A percentile compares a stretch with the other conserved stretches of the same genome.
Evolutionary conservation across 208 protist genomes (phyloP).

Genomic region (Crithidia thermophila): DNA sequence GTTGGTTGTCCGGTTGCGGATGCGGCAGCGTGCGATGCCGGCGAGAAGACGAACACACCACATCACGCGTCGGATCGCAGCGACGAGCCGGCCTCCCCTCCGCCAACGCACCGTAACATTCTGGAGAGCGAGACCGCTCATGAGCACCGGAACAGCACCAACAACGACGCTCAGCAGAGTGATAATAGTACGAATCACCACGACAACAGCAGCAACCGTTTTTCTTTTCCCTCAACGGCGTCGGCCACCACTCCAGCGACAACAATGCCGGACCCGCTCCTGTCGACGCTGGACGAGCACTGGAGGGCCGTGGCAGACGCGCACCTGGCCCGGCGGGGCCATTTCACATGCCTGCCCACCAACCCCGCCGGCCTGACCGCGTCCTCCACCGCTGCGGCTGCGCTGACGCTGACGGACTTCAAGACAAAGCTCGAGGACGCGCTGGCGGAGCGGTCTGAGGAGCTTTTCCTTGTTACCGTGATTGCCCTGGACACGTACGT

Average conservation of each 20-base stretch:
- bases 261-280: not conserved
- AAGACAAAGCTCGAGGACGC: not conserved
- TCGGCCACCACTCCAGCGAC: not conserved
- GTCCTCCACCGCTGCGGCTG: not conserved
- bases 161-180: no score
- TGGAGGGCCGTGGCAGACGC: not conserved
- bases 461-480: constrained; percentile 11
- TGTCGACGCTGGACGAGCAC: not conserved
- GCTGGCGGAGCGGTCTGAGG: constrained; percentile 1
- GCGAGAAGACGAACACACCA: no score
- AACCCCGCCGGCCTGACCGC: not conserved
- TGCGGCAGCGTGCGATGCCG: no score
- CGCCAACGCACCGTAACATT: no score
- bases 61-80: no score
- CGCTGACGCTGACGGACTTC: not conserved
- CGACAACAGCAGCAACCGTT: no score
- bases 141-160: no score
- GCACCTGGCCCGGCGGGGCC: not conserved
- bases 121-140: no score
- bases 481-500: not conserved
- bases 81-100: no score
- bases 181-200: no score
- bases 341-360: not conserved
- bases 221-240: not conserved
- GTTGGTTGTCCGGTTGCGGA: no score